These are phyloP conservation scores for Russula lepida DNA, from an alignment of 768 basidiomycete species.

Conservation along the genomic window DNA sequence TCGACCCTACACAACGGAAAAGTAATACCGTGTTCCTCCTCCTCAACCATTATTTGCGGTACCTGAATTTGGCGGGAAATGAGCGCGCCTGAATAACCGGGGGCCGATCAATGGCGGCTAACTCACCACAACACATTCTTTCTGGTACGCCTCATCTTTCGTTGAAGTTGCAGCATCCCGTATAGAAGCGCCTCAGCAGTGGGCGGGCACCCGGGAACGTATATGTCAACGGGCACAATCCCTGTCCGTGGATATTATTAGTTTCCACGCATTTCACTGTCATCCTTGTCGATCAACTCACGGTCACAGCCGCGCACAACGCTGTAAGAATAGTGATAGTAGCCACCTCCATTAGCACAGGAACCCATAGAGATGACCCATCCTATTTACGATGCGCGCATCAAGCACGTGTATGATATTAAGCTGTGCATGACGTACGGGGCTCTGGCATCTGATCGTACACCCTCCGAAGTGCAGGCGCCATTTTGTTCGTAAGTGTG, in stretches of 20 bases:
- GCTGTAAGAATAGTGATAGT: conserved; percentile 97
- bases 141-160: conserved; percentile 88
- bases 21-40: neutral
- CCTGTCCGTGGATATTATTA: conserved; percentile 35
- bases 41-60: conserved; percentile 40
- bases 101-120: conserved; percentile 1
- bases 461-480: conserved; percentile 91
- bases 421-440: conserved; percentile 38
- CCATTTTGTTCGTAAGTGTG: conserved; percentile 99
- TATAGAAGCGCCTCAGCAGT: conserved; percentile 96
- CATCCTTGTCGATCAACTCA: conserved; percentile 31
- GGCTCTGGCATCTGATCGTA: conserved; percentile 99
- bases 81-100: neutral
- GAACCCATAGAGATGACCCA: conserved; percentile 99
- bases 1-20: no score
- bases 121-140: conserved; percentile 80
- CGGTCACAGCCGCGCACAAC: conserved; percentile 98
- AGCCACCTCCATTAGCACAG: conserved; percentile 96
- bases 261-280: conserved; percentile 13
- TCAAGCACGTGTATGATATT: neutral
- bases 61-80: conserved; percentile 22
- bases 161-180: conserved; percentile 93
- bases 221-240: conserved; percentile 97
- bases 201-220: conserved; percentile 92
- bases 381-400: conserved; percentile 35